These are phyloP conservation scores for Fusarium circinatum DNA, from an alignment of 2,329 filamentous ascomycete species.

Conservation along the genomic window DNA sequence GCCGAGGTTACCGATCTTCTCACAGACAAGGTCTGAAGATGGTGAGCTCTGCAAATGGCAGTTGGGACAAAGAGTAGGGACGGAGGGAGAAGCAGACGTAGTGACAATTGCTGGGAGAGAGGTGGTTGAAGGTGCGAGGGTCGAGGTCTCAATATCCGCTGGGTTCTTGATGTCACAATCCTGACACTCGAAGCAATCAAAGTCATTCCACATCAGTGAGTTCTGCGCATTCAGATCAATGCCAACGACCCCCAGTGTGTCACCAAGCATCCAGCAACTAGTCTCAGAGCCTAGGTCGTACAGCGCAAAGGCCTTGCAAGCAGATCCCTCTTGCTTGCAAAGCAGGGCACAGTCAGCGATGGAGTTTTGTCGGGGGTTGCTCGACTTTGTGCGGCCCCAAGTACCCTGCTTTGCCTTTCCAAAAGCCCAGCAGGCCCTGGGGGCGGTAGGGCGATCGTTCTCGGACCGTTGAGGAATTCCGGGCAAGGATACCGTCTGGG, in stretches of 20 bases:
- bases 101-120: accelerated
- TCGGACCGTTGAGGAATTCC: not conserved
- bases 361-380: constrained; percentile 6
- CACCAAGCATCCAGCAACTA: not conserved
- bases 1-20: constrained; percentile 5
- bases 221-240: not conserved
- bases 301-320: constrained; percentile 8
- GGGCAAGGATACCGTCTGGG: not conserved
- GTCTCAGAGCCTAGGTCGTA: not conserved
- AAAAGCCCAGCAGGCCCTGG: constrained; percentile 5
- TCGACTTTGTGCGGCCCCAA: not conserved
- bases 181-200: constrained; percentile 9
- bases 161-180: constrained; percentile 3
- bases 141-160: not conserved
- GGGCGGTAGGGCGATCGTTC: not conserved
- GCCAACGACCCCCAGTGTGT: not conserved
- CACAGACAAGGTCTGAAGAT: not conserved
- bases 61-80: not conserved
- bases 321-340: not conserved
- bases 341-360: constrained; percentile 16
- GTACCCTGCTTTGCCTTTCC: not conserved
- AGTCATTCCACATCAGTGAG: constrained; percentile 12
- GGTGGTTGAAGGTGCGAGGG: not conserved
- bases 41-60: not conserved
- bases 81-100: not conserved